Evolutionary conservation across 1,284 basidiomycete genomes (phyloP).

Genomic region (Trametes versicolor): DNA sequence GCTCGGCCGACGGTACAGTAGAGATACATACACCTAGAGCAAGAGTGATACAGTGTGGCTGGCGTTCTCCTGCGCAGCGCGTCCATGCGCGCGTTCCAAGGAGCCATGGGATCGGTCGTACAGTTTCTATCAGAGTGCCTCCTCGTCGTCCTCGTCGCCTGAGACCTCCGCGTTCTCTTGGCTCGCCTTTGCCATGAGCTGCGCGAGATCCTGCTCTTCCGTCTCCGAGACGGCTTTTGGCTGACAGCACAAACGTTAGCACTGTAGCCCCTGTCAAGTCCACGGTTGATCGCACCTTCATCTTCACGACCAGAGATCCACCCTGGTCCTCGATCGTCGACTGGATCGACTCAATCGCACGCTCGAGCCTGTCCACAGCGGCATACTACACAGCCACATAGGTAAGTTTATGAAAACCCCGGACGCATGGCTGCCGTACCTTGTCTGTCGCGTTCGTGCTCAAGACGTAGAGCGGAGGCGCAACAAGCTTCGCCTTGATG

Average conservation of each 20-base stretch:
- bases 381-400: slow-evolving; percentile 62
- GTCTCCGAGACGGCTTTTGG: slow-evolving; percentile 98
- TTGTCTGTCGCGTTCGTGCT: slow-evolving; percentile 98
- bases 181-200: slow-evolving; percentile 93
- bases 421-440: slow-evolving; percentile 51
- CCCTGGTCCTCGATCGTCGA: slow-evolving; percentile 86
- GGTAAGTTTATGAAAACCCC: slow-evolving; percentile 12
- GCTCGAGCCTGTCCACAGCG: slow-evolving; percentile 93
- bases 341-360: slow-evolving; percentile 93
- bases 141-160: slow-evolving; percentile 91
- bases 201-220: slow-evolving; percentile 94
- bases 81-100: background rate
- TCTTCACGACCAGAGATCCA: slow-evolving; percentile 92
- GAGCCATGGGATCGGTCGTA: slow-evolving; percentile 9
- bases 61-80: background rate
- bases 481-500: slow-evolving; percentile 97
- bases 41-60: slow-evolving; percentile 19
- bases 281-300: slow-evolving; percentile 75
- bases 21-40: slow-evolving; percentile 24
- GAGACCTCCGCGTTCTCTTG: slow-evolving; percentile 95
- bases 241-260: slow-evolving; percentile 49
- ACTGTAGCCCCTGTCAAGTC: no score
- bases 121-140: slow-evolving; percentile 42
- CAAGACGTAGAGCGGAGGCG: slow-evolving; percentile 96
- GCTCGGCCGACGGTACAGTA: slow-evolving; percentile 21